Evolutionary conservation across 78 protist genomes (phyloP).

Genomic region (Blattamonas nauphoetae): DNA sequence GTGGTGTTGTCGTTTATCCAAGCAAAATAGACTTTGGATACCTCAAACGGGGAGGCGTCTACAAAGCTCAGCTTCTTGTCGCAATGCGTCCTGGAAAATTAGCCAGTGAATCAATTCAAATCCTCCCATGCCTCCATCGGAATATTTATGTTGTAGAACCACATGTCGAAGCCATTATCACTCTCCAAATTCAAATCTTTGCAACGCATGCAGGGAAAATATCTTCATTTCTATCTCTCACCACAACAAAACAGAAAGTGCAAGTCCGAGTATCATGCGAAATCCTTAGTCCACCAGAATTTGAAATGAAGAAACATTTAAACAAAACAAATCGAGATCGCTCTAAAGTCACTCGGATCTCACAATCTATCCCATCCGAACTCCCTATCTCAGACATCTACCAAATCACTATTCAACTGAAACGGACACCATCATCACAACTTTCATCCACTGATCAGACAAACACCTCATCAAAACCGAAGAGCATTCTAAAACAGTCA

Average conservation of each 20-base stretch:
- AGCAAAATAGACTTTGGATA: not conserved
- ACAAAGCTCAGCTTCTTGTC: not conserved
- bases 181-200: not conserved
- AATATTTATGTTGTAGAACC: not conserved
- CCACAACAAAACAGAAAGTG: not conserved
- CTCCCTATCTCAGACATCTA: not conserved
- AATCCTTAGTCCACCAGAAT: not conserved
- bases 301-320: not conserved
- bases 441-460: too few relatives aligned
- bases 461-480: too few relatives aligned
- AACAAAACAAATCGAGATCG: not conserved
- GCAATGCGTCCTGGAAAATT: constrained; percentile 1
- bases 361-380: not conserved
- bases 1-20: not conserved
- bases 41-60: not conserved
- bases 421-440: too few relatives aligned
- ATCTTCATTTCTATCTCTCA: not conserved
- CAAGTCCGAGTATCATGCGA: not conserved
- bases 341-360: not conserved
- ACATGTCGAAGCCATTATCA: not conserved
- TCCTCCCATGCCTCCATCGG: not conserved
- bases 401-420: not conserved
- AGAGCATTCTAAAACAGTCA: too few relatives aligned
- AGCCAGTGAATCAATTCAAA: not conserved
- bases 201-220: not conserved